Conservation (phyloP, 139 green algal genomes). For the Tetraselmis striata region DNA sequence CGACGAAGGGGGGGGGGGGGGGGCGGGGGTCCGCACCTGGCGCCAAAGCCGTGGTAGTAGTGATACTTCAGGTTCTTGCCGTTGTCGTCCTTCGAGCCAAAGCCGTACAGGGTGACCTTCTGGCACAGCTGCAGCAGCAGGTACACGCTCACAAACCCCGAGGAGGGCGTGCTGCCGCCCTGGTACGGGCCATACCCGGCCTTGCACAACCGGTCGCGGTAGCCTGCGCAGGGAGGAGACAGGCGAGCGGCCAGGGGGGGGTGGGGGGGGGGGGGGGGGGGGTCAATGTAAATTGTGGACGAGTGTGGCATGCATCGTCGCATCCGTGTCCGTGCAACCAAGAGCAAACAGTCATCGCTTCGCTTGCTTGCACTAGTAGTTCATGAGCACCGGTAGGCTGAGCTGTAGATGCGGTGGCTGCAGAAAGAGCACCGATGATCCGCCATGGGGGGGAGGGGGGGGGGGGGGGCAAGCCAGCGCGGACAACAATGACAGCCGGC, state of each 20-base stretch:
- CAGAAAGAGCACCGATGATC: not conserved
- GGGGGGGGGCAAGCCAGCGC: too few relatives aligned
- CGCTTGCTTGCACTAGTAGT: too few relatives aligned
- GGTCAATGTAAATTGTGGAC: too few relatives aligned
- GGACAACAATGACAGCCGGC: too few relatives aligned
- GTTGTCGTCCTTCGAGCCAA: constrained; percentile 1
- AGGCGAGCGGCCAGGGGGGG: not conserved
- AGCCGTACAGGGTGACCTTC: constrained; percentile 5
- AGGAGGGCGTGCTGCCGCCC: constrained; percentile 11
- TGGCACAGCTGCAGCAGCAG: constrained; percentile 4
- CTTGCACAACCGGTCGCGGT: constrained; percentile 5
- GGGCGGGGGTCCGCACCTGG: not conserved
- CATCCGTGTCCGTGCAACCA: too few relatives aligned
- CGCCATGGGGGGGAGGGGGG: not conserved
- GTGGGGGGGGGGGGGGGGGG: too few relatives aligned
- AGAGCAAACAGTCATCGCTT: too few relatives aligned
- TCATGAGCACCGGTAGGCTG: too few relatives aligned
- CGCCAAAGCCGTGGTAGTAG: not conserved
- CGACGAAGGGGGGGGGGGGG: too few relatives aligned
- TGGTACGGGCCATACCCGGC: constrained; percentile 1
- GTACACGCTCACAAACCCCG: constrained; percentile 10
- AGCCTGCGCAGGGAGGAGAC: not conserved
- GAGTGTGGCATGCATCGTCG: too few relatives aligned
- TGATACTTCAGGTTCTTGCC: not conserved
- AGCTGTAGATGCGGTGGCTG: too few relatives aligned